Conservation (phyloP, 2,329 filamentous ascomycete genomes). For the Stemphylium beticola region DNA sequence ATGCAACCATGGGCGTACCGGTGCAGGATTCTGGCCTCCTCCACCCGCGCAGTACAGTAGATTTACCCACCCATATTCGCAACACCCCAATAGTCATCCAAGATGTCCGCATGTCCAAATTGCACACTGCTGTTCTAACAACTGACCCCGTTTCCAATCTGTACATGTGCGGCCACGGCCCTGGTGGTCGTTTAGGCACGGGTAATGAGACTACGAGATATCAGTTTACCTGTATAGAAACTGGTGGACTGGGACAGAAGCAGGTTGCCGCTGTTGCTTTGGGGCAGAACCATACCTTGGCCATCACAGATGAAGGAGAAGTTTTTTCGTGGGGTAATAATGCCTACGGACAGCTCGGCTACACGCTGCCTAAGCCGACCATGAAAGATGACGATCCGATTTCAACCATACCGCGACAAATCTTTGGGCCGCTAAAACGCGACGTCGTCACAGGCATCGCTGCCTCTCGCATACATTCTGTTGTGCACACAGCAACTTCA, state of each 20-base stretch:
- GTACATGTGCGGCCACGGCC: slow-evolving; percentile 90
- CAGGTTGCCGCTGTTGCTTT: slow-evolving; percentile 79
- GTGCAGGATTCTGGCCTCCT: slow-evolving; percentile 28
- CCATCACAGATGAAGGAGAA: slow-evolving; percentile 83
- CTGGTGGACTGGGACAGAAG: slow-evolving; percentile 73
- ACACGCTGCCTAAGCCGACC: slow-evolving; percentile 70
- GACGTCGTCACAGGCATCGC: slow-evolving; percentile 82
- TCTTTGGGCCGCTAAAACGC: slow-evolving; percentile 90
- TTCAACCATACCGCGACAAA: slow-evolving; percentile 80
- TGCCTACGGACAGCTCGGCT: slow-evolving; percentile 83
- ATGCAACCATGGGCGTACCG: slow-evolving; percentile 45
- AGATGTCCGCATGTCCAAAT: slow-evolving; percentile 85
- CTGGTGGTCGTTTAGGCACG: slow-evolving; percentile 85
- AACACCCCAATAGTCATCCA: slow-evolving; percentile 77
- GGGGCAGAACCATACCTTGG: slow-evolving; percentile 90
- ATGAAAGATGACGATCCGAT: slow-evolving; percentile 82
- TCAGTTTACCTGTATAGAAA: slow-evolving; percentile 80
- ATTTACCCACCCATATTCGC: slow-evolving; percentile 75
- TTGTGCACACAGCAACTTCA: slow-evolving; percentile 79
- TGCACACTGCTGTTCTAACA: slow-evolving; percentile 89
- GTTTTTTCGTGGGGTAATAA: slow-evolving; percentile 96
- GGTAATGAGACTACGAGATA: slow-evolving; percentile 92
- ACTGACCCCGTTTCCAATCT: slow-evolving; percentile 87
- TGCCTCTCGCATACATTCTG: slow-evolving; percentile 89
- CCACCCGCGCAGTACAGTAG: slow-evolving; percentile 51